phyloP scores from a whole-genome alignment of 805 yeast species.

The Lipomyces kockii region DNA sequence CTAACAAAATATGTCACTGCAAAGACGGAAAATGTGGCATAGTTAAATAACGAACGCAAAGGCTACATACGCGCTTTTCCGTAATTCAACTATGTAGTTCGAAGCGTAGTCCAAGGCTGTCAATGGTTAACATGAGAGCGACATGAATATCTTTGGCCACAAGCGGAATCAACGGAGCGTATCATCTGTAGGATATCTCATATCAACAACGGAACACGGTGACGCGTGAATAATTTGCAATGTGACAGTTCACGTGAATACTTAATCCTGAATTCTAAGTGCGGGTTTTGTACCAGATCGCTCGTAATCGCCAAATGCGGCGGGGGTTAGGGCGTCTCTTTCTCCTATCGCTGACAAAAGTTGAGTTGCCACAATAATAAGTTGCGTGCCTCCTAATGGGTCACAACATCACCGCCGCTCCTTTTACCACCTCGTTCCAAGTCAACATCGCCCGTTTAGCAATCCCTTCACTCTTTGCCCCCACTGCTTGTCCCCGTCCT shows the following conservation, averaged over 20 bases:
- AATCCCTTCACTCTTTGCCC: not conserved
- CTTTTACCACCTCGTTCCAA: not conserved
- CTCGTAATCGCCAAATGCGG: not conserved
- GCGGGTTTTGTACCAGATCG: not conserved
- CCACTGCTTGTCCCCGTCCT: not conserved
- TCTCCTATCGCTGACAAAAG: not conserved
- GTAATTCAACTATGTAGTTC: no score
- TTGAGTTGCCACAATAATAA: not conserved
- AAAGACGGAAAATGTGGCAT: not conserved
- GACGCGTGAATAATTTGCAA: not conserved
- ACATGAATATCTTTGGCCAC: no score
- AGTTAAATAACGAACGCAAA: no score
- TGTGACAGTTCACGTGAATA: not conserved
- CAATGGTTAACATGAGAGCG: no score
- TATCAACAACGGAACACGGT: not conserved
- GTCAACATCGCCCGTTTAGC: not conserved
- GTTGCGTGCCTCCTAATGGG: not conserved
- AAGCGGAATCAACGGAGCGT: not conserved
- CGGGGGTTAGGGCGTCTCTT: not conserved
- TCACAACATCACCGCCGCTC: not conserved
- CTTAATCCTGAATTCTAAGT: not conserved
- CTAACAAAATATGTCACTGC: not conserved
- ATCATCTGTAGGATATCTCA: not conserved
- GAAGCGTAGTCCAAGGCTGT: no score
- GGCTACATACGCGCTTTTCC: no score